Evolutionary conservation across 75 land plant species (phyloP), one percentile per base, ranked within the genome.

Genomic region (Gnetum montanum): DNA sequence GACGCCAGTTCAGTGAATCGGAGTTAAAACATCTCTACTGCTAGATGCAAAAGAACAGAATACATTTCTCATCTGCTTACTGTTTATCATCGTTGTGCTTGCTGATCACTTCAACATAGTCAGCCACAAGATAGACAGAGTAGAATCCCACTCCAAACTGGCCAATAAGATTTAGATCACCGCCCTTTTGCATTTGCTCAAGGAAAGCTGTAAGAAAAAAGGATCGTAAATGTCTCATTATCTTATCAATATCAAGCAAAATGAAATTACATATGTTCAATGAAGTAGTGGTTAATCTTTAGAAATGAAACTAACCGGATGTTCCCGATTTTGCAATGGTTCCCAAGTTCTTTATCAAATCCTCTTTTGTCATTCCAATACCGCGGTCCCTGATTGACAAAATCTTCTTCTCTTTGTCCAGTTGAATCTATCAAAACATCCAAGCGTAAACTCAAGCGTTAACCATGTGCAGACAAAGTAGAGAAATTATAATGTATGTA

Each of bases 71-170:
- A n/a, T n/a, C n/a, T n/a, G 30, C 95, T 63, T 73, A 94, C 98
- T 94, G 98, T 70, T 80, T 83, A 61, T 94, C 98, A 69, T 94
- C 96, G 65, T 89, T 94, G 65, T 94, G 90, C 65, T 94, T 94
- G 87, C 96, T 90, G 49, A 94, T 82, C 30, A 94, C 98, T 70
- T 90, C 96, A 31, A 94, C 98, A 46, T 89, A 90, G 61, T 94
- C 96, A 34, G 98, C 91, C 54, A 94, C 91, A 20, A 94, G 69
- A 63, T 94, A 94, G 0, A 94, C 98, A 24, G 98, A 94, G 63
- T 94, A 94, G 57, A 94, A 94, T 0, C 98, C 98, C 56, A 94
- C 98, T 45, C 98, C 98, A 78, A 94, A 94, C 49, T 94, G 98
- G 20, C 98, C 98, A 62, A 94, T 94, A n/a, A 94, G 75, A 46